Evolutionary conservation across 305 asterid species (phyloP), one percentile per base, ranked within the genome.

Genomic region (Salvia sclarea): DNA sequence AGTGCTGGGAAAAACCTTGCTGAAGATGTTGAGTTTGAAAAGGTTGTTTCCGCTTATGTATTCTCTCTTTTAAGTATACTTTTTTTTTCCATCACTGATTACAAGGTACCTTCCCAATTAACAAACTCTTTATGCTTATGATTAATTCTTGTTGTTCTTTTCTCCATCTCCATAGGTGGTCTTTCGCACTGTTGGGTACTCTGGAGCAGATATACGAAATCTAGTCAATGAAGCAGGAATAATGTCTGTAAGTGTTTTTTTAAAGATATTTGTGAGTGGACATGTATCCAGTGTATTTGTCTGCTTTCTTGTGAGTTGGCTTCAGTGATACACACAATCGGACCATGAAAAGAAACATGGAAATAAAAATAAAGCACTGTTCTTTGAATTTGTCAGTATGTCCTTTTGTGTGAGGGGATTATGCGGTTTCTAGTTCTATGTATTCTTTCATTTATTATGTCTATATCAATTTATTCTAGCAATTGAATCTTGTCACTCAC

Each of bases 161-260:
- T 71, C 58, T 75, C 68, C 73, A 70, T 68, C 67, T 79, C 60
- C 68, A 57, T 96, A 95, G 99, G 94, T 95, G 25, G 99, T 91
- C 65, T 95, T 95, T 73, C 97, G 99, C 75, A 95, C 99, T 58
- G 98, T 88, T 44, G 98, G 99, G 64, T 95, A 89, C 83, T 95
- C 99, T 44, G 99, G 99, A 64, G 98, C 99, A 55, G 99, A 91
- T 79, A 89, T 95, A 78, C 84, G 97, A 71, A 91, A 95, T 80
- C 82, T 95, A 75, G 94, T 95, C 74, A 95, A 95, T 75, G 98
- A 95, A 85, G 95, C 99, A 61, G 96, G 92, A 78, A 91, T 95
- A 58, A 95, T 95, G 99, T 69, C 99, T 74, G 99, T 95, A 88
- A 95, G 99, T 80, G 55, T 72, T 37, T 56, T 49, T 48, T 10